Conservation (phyloP, 2,329 filamentous ascomycete genomes). For the Cytospora leucostoma region DNA sequence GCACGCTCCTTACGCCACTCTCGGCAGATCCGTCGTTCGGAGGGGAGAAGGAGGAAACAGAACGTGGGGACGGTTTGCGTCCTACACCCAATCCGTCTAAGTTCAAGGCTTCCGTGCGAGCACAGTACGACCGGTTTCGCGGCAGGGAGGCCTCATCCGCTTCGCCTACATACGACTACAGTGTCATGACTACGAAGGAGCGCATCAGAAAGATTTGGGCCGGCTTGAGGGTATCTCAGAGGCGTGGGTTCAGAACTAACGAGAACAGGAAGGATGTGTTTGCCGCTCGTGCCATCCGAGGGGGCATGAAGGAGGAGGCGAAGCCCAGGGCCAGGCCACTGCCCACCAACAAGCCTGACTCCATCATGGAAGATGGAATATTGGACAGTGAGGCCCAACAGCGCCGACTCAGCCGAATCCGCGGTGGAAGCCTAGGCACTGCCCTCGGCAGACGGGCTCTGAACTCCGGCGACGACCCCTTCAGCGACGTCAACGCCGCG, state of each 20-base stretch:
- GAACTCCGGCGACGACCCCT: slow-evolving; percentile 46
- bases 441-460: slow-evolving; percentile 43
- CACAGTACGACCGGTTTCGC: slow-evolving; percentile 40
- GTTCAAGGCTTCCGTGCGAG: slow-evolving; percentile 43
- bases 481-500: slow-evolving; percentile 50
- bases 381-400: slow-evolving; percentile 42
- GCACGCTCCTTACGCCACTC: slow-evolving; percentile 52
- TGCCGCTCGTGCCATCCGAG: slow-evolving; percentile 32
- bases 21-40: slow-evolving; percentile 37
- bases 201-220: slow-evolving; percentile 50
- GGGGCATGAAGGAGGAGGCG: slow-evolving; percentile 32
- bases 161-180: slow-evolving; percentile 16
- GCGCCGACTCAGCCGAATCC: slow-evolving; percentile 35
- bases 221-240: slow-evolving; percentile 38
- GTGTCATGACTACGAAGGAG: slow-evolving; percentile 39
- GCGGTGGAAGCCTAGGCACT: slow-evolving; percentile 36
- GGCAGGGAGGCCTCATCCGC: slow-evolving; percentile 41
- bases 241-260: slow-evolving; percentile 24
- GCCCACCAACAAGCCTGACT: slow-evolving; percentile 41
- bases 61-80: slow-evolving; percentile 50
- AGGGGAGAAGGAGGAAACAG: slow-evolving; percentile 38
- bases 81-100: slow-evolving; percentile 49
- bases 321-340: slow-evolving; percentile 9
- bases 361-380: slow-evolving; percentile 47
- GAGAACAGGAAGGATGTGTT: slow-evolving; percentile 34